Evolutionary conservation across 768 basidiomycete genomes (phyloP), one percentile per base, ranked within the genome.

Genomic region (Podaxis sp.): DNA sequence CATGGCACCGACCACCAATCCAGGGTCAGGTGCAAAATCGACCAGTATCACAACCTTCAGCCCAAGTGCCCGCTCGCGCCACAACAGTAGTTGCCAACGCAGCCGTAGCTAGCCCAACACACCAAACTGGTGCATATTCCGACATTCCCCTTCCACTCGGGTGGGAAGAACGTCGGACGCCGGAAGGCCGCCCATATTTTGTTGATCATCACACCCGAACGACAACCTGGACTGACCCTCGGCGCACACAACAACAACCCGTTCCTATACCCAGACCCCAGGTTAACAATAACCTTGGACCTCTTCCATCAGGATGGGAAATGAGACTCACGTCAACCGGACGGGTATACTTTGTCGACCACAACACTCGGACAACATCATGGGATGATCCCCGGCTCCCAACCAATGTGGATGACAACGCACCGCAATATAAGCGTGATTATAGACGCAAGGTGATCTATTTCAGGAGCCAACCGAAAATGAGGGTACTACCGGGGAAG

Each of bases 391-490:
- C 93, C 18, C 84, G 94, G 54, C 72, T 95, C 55, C 93, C 94
- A 0, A 87, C 85, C 1, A 83, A 87, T 62, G 77, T 94, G 51
- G 92, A 94, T 68, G 87, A 90, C 64, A 91, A 87, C 73, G 92
- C 92, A 2, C 94, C 93, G n/a, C 93, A 95, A 74, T 95, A 95
- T 75, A 95, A 95, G 74, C 88, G 92, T 63, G 93, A 96, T 74
- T 96, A 95, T 71, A 79, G 93, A 64, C 80, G 92, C 59, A 96
- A 95, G 74, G 85, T 95, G 47, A 88, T 95, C 52, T 95, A 95
- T 77, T 95, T 96, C 83, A 83, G 93, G 62, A 89, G 86, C 64
- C 93, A 96, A 65, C 91, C 93, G 25, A 88, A 91, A 55, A 88
- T 96, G 79, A 82, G 91, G 48, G 75, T 82, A 6, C 80, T 83